Base-by-base conservation (phyloP, 1,284 basidiomycete species). In the Trichosporon faecale region DNA sequence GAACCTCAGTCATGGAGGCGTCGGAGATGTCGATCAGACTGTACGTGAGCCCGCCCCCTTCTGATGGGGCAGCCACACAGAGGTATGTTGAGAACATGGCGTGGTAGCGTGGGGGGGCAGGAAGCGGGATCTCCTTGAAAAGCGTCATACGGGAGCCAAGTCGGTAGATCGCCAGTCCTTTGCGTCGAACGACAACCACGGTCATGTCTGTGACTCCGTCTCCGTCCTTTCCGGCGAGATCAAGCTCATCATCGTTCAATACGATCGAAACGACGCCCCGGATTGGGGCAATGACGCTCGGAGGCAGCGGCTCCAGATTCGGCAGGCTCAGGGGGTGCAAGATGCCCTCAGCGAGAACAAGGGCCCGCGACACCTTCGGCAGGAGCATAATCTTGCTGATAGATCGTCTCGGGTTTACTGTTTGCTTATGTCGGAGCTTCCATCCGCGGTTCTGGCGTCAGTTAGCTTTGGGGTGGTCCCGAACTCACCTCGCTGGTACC, bases 251-350 rank as follows among this genome's bases (percentile, higher is more conserved):
- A 63, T 94, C 89, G 77, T 97, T 93, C 0, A 95, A 88, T 0
- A 91, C 89, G 71, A 95, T 89, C 0, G 89, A 86, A 18, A 91
- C 84, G 3, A 93, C 91, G 68, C 93, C 90, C 52, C 93, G 88
- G 31, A 96, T 86, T 0, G 92, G 90, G 70, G 90, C 90, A 73
- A 92, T 89, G 11, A 83, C 78, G 11, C 82, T 83, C 0, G 83
- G 84, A 9, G 89, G 86, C 0, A 93, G 85, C 0, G 88, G 87
- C 72, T 94, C 91, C 27, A 96, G 87, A 2, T 89, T 88, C 0
- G 94, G 94, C 0, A 95, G 84, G 0, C 88, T 87, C 75, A 93
- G 92, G 76, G 95, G 90, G 77, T 91, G 88, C 2, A 96, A 83
- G 71, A 91, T 90, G 68, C 87, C 89, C 75, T 94, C 94, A 67